Evolutionary conservation across 768 basidiomycete species (phyloP).

Genomic region (Macrolepiota albuminosa): DNA sequence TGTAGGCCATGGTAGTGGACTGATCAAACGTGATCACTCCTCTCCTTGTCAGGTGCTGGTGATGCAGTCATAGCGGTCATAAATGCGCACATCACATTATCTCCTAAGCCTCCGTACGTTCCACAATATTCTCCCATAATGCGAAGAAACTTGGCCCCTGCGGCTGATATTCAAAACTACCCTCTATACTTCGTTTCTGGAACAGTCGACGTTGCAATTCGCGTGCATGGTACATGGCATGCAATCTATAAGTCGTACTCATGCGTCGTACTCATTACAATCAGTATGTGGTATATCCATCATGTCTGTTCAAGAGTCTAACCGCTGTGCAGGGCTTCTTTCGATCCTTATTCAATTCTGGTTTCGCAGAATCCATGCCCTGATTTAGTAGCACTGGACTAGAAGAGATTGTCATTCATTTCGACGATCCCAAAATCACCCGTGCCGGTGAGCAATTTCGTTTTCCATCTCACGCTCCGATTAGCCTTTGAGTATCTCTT

Average conservation of each 20-base stretch:
- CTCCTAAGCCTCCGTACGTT: neutral
- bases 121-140: constrained; percentile 8
- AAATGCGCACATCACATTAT: constrained; percentile 1
- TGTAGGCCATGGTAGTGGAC: constrained; percentile 38
- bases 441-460: constrained; percentile 59
- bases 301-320: neutral
- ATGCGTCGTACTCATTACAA: constrained; percentile 80
- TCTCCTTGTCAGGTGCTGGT: neutral
- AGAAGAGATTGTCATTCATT: constrained; percentile 63
- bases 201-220: constrained; percentile 78
- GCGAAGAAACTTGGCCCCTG: constrained; percentile 41
- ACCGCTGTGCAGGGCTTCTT: constrained; percentile 68
- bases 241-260: constrained; percentile 73
- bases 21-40: neutral
- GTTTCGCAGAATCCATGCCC: constrained; percentile 59
- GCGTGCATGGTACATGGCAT: constrained; percentile 59
- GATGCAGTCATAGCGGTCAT: neutral
- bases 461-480: constrained; percentile 5
- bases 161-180: constrained; percentile 64
- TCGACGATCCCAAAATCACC: constrained; percentile 87
- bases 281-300: constrained; percentile 45
- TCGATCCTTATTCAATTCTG: constrained; percentile 78
- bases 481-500: constrained; percentile 82
- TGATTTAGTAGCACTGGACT: constrained; percentile 24
- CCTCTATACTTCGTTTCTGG: constrained; percentile 69